phyloP scores from a whole-genome alignment of 1,284 basidiomycete genomes.

The Tylopilus sp. region DNA sequence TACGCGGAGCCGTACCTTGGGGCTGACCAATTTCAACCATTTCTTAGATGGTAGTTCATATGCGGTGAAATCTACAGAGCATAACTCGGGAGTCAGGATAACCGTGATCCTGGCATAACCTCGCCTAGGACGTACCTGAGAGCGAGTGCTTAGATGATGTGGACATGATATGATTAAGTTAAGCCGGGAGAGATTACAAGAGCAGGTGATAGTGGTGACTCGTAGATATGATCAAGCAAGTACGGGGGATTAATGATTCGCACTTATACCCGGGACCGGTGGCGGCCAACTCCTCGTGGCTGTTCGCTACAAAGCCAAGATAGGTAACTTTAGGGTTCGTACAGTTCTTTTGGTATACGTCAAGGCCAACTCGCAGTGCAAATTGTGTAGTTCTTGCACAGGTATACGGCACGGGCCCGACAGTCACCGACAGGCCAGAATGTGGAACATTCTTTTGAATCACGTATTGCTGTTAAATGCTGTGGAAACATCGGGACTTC shows the following conservation, averaged over 20 bases:
- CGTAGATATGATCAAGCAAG: background rate
- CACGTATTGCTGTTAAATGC: background rate
- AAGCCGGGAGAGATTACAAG: background rate
- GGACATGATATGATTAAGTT: constrained; percentile 1
- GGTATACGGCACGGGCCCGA: background rate
- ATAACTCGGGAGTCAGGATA: background rate
- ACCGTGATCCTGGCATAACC: background rate
- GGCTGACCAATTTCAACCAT: constrained; percentile 32
- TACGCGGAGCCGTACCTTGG: constrained; percentile 35
- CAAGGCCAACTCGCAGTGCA: background rate
- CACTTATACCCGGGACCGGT: background rate
- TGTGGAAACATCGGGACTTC: constrained; percentile 9
- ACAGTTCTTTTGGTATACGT: background rate
- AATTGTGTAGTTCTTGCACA: background rate
- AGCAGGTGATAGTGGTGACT: background rate
- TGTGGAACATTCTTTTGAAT: background rate
- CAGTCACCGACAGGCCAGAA: background rate
- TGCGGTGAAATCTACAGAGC: constrained; percentile 34
- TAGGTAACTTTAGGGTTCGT: background rate
- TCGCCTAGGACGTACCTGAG: constrained; percentile 19
- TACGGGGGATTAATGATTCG: background rate
- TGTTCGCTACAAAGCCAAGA: no score
- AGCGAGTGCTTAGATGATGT: constrained; percentile 23
- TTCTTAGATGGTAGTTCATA: constrained; percentile 31
- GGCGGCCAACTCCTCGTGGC: no score